Evolutionary conservation across 1,284 basidiomycete genomes (phyloP).

Genomic region (Porogramme epimiltina): DNA sequence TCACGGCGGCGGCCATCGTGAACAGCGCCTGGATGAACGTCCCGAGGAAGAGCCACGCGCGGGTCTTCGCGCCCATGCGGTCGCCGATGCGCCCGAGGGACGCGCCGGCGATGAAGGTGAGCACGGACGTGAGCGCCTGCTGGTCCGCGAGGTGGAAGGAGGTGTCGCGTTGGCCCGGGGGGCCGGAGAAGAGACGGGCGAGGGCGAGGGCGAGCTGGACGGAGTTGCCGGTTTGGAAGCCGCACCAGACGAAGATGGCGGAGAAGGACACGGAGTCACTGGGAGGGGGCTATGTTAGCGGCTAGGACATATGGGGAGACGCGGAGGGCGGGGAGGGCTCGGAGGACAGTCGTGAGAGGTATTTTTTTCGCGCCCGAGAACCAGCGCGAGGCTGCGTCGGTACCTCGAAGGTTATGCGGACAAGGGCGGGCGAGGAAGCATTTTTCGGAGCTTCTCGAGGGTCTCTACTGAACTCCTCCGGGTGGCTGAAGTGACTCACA

Average conservation of each 20-base stretch:
- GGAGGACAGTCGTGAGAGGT: not conserved
- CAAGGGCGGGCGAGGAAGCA: not conserved
- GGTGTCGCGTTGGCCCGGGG: conserved; percentile 46
- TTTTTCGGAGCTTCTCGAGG: not conserved
- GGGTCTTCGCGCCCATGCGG: conserved; percentile 66
- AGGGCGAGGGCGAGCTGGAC: conserved; percentile 64
- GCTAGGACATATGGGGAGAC: no score
- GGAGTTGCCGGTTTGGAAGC: conserved; percentile 82
- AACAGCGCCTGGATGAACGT: conserved; percentile 76
- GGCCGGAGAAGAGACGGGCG: conserved; percentile 64
- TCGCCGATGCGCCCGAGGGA: conserved; percentile 75
- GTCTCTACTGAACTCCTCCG: not conserved
- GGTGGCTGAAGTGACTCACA: conserved; percentile 44
- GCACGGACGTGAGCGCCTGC: conserved; percentile 78
- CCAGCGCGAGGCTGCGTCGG: no score
- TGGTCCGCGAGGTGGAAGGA: conserved; percentile 77
- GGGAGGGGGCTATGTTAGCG: not conserved
- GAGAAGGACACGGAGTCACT: conserved; percentile 79
- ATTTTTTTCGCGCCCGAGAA: no score
- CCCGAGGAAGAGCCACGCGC: conserved; percentile 74
- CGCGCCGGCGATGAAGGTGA: conserved; percentile 75
- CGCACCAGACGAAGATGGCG: conserved; percentile 84
- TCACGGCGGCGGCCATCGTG: conserved; percentile 71
- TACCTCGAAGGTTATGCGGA: no score
- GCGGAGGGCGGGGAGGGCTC: not conserved